Evolutionary conservation across 176 grass and related monocot species (phyloP), one percentile per base, ranked within the genome.

Genomic region (Saccharum officinarum): DNA sequence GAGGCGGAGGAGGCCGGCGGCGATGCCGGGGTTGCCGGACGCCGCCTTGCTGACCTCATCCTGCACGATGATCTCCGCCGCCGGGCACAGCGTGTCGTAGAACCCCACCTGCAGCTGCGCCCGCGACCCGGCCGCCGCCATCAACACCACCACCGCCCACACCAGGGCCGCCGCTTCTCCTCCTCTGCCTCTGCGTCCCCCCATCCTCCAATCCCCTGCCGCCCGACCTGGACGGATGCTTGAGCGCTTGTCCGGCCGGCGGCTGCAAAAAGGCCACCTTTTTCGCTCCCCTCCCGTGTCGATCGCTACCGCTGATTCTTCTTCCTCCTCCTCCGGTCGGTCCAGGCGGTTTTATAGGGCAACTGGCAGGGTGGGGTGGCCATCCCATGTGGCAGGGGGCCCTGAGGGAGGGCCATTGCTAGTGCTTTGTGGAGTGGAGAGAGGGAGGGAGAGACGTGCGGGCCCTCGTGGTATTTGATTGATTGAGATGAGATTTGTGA

Each of bases 51-150:
- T 90, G 0, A 93, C 91, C 85, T 89, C 88, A 47, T 87, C 81
- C 39, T 87, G 86, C 38, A 93, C 72, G 83, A 93, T 87, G 84
- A 81, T 82, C 82, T 93, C 91, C 59, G 88, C 91, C 71, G 91
- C 88, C 12, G 91, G 88, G 91, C 91, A 93, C 55, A 45, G 31
- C 80, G 80, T 85, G 81, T 82, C 81, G 88, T 93, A 93, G 85
- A 45, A 93, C 17, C 91, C 91, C 4, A 87, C 84, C 84, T 79
- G 70, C 28, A 90, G 91, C 87, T 89, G 91, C 75, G 87, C 91
- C 81, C 22, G 49, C 68, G 80, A 46, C 74, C 5, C 10, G 28
- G 59, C 7, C 46, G 76, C 45, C 69, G 47, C 23, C 11, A 14
- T 42, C 83, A 15, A 0, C 79, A 40, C 18, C 17, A 31, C 26